Evolutionary conservation across 257 asterid species (phyloP), one percentile per base, ranked within the genome.

Genomic region (Fraxinus quadrangulata): DNA sequence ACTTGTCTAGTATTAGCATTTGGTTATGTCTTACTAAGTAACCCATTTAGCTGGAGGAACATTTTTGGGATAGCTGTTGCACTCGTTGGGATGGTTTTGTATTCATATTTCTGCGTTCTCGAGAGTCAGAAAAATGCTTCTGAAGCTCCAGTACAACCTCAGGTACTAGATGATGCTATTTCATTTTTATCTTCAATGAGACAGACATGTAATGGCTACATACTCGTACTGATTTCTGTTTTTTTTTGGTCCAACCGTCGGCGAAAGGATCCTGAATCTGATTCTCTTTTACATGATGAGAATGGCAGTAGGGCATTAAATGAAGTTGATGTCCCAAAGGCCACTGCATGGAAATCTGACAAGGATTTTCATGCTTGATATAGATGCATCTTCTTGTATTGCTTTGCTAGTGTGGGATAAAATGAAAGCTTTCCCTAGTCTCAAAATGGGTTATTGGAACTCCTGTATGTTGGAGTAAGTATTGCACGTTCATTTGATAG

Each of bases 41-140:
- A 90, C 79, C 96, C 90, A 74, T 90, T 90, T 80, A 84, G 82
- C 85, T 90, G 93, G 93, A 84, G 92, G 83, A 88, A 90, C 75
- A 85, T 90, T 77, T 63, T 77, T 10, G 93, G 96, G 33, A 90
- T 88, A 36, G 4, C 88, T 76, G 75, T 90, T 74, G 96, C 93
- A 14, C 61, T 90, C 61, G 76, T 82, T 56, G 96, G 93, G 42
- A 90, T 89, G 93, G 80, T 89, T 77, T 74, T 81, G 5, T 89
- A 90, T 81, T 87, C 93, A 21, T 90, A 90, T 80, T 88, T 70
- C 76, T 87, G 90, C 81, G 81, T 78, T 72, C 83, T 49, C 13
- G 94, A 88, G 77, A 84, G 42, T 74, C 88, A 82, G 88, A 80
- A 83, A 77, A 90, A 87, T 76, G 59, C 81, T 31, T 74, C 80